phyloP scores from a whole-genome alignment of 208 protist species.

The Trypanosoma avium region DNA sequence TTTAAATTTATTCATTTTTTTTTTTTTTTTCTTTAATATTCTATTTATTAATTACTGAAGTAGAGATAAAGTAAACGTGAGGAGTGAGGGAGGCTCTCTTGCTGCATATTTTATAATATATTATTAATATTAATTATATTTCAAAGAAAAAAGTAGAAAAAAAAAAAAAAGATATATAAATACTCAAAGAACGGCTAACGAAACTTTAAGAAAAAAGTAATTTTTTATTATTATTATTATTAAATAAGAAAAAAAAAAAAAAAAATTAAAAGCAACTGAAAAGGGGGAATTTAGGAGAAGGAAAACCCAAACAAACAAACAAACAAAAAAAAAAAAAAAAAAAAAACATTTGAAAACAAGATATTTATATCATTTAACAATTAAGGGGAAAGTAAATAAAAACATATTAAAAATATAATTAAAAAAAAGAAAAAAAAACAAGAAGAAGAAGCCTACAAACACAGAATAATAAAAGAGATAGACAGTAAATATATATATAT shows the following conservation, averaged over 20 bases:
- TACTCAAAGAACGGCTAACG: too few species aligned
- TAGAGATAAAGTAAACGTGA: too few species aligned
- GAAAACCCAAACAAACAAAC: background rate
- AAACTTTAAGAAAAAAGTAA: too few species aligned
- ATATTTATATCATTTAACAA: conserved; percentile 5
- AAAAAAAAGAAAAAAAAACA: background rate
- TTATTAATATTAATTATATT: too few species aligned
- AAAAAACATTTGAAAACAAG: conserved; percentile 1
- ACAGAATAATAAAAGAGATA: conserved; percentile 1
- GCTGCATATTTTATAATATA: too few species aligned
- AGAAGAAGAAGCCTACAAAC: background rate
- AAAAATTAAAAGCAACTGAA: conserved; percentile 1
- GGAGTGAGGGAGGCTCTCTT: too few species aligned
- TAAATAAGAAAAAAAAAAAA: conserved; percentile 2
- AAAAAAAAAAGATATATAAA: too few species aligned
- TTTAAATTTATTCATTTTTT: too few species aligned
- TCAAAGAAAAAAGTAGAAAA: too few species aligned
- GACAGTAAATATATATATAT: background rate
- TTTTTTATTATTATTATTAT: background rate
- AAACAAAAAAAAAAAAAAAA: conserved; percentile 18
- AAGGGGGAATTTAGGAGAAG: background rate
- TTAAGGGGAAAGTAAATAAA: too few species aligned
- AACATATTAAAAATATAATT: background rate
- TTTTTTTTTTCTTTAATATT: too few species aligned
- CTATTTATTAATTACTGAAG: too few species aligned